Base-by-base conservation (phyloP, 768 basidiomycete species). In the Boletus reticuloceps region DNA sequence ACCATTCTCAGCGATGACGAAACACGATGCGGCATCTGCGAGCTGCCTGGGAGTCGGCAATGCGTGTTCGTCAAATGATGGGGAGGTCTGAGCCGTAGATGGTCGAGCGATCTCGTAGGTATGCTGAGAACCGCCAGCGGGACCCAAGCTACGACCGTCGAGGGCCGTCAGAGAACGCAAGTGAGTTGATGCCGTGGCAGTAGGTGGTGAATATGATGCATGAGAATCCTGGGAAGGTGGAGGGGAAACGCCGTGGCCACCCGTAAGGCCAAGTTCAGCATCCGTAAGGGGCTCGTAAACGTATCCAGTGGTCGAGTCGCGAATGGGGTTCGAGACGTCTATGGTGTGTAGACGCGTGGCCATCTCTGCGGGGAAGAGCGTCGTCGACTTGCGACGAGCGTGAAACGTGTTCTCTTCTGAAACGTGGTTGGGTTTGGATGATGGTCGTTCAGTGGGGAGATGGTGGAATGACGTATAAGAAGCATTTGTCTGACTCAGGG, bases 1-100 rank as follows among this genome's bases (percentile, higher is more conserved):
- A 4, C 92, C 93, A 14, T 82, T 81, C 56, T 88, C 83, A 39
- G 83, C 80, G 41, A 88, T 77, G 54, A 96, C 81, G 19, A 79
- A 74, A 31, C 89, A 75, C 16, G 80, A 69, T 1, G 85, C 81
- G 4, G 87, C 93, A 20, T 77, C 77, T 5, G 75, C 72, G 53
- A 94, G 75, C 62, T 89, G 82, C 11, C 75, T 70, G 6, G 69
- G 58, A 0, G 81, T 82, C 1, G 89, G 88, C 4, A 77, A 65
- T 5, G 72, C 72, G 65, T 79, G 75, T 68, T 81, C 81, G 13
- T 73, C 66, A 51, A 79, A 74, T 39, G 62, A 20, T 22, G 57
- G 17, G 12, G 63, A 45, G 16, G 55, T 50, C 34, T 62, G 58
- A 32, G 63, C 39, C 0, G 64, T 56, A 11, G 61, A 41, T 34